phyloP scores from a whole-genome alignment of 2,329 filamentous ascomycete genomes.

The Pseudofabraea citricarpa region DNA sequence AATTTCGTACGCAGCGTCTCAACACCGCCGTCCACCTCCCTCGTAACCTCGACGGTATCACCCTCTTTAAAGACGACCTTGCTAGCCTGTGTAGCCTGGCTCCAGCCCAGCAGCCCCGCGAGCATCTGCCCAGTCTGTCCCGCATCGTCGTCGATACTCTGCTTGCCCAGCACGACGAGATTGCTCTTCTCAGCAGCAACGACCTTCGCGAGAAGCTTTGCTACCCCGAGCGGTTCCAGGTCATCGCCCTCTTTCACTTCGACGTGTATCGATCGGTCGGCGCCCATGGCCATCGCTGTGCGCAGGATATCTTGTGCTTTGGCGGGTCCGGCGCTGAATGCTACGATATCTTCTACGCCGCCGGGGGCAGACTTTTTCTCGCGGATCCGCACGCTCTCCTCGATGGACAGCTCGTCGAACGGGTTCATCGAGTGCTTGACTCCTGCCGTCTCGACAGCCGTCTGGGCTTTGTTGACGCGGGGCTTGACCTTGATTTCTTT shows the following conservation, averaged over 20 bases:
- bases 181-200: constrained; percentile 84
- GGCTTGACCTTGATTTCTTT: constrained; percentile 53
- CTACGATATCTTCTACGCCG: constrained; percentile 86
- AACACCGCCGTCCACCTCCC: constrained; percentile 92
- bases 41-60: constrained; percentile 68
- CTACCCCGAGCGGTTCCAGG: constrained; percentile 85
- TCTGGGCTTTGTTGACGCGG: constrained; percentile 67
- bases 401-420: constrained; percentile 96
- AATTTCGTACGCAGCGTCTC: constrained; percentile 84
- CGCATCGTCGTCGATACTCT: constrained; percentile 96
- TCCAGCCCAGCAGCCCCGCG: constrained; percentile 84
- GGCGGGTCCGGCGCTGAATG: constrained; percentile 79
- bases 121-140: constrained; percentile 98
- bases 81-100: constrained; percentile 90
- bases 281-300: constrained; percentile 98
- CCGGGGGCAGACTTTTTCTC: constrained; percentile 71
- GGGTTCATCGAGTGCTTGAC: constrained; percentile 99
- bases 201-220: constrained; percentile 78
- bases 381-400: constrained; percentile 91
- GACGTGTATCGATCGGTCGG: constrained; percentile 86
- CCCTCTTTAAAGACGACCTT: constrained; percentile 70
- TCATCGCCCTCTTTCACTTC: constrained; percentile 71
- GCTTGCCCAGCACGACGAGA: constrained; percentile 90
- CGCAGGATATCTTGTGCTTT: constrained; percentile 87
- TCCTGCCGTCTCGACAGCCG: constrained; percentile 83